Evolutionary conservation across 192 early-diverging fungal species (phyloP), one percentile per base, ranked within the genome.

Genomic region (Chytriomyces sp.): DNA sequence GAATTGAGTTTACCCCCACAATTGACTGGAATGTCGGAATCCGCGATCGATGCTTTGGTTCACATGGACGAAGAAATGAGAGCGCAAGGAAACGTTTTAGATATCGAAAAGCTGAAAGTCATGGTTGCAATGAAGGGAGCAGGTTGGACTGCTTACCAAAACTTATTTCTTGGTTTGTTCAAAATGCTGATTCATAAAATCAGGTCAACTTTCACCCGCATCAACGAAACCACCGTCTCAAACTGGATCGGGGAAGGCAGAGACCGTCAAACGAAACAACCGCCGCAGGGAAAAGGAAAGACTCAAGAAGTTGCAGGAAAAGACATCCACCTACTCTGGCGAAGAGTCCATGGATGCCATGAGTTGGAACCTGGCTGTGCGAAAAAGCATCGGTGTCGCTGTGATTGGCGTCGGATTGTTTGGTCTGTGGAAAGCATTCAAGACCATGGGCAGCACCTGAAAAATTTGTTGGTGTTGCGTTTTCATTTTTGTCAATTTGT

Each of bases 1-100:
- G 57, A 43, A 16, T 67, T 86, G 13, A 53, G 18, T 0, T 50
- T 84, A 35, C 82, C 84, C 11, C 82, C 84, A 7, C 82, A 72
- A 45, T 63, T 86, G 53, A 35, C 64, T 45, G 80, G 74, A 10
- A 64, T 86, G 13, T 59, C 59, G 28, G 80, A 78, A 23, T 28
- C 26, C 26, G 77, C 48, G 28, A 48, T 82, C 7, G 67, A 78
- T 11, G 45, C 74, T 0, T 45, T 82, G 6, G 61, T 85, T 16
- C 62, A 61, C 28, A 67, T 85, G 46, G 71, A 70, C 44, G 79
- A 60, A 7, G 69, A 84, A 45, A 59, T 69, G 57, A 49, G n/a
- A 67, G 69, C 50, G 6, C 78, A 75, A 57, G 81, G 78, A 11
- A 80, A 77, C n/a, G 26, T 46, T 6, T 65, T 80, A 43, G 81